A percentile compares a stretch with the other conserved stretches of the same genome.
These are phyloP conservation scores for Amesomyces nigricolor DNA, from an alignment of 2,329 filamentous ascomycete species.

Conservation along the genomic window DNA sequence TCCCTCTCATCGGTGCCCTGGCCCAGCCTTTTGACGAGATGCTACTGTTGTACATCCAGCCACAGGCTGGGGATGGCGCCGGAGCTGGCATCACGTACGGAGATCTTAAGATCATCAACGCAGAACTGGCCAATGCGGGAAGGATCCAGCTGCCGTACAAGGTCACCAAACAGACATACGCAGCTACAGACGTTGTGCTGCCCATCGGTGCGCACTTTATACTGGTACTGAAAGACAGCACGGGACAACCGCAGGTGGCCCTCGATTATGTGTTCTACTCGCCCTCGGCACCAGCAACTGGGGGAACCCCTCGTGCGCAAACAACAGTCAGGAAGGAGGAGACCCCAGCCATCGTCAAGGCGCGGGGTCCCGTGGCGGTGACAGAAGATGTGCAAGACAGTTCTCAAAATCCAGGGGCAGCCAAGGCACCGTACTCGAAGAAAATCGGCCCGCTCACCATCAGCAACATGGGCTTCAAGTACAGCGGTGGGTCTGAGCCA, in stretches of 20 bases:
- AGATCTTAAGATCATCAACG: not conserved
- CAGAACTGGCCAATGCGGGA: not conserved
- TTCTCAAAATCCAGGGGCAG: not conserved
- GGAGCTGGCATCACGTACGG: not conserved
- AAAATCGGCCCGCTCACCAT: slow-evolving; percentile 31
- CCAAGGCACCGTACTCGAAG: slow-evolving; percentile 29
- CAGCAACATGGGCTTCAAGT: slow-evolving; percentile 34
- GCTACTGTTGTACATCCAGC: slow-evolving; percentile 31
- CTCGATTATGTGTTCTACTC: slow-evolving; percentile 26
- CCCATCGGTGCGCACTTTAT: slow-evolving; percentile 25
- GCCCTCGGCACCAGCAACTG: not conserved
- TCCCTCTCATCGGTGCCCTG: slow-evolving; percentile 31
- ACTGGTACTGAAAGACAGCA: slow-evolving; percentile 18
- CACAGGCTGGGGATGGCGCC: slow-evolving; percentile 17
- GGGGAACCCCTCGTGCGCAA: too few species aligned
- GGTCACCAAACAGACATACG: slow-evolving; percentile 12
- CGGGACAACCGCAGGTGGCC: slow-evolving; percentile 13
- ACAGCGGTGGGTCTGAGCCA: slow-evolving; percentile 16
- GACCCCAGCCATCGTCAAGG: too few species aligned
- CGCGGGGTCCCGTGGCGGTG: too few species aligned
- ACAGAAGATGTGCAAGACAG: not conserved
- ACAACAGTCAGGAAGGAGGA: too few species aligned
- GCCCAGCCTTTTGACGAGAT: slow-evolving; percentile 34
- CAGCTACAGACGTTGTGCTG: slow-evolving; percentile 18
- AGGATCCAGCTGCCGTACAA: not conserved